These are phyloP conservation scores for Penicillium ochrochloron DNA, from an alignment of 495 filamentous ascomycete species.

Conservation along the genomic window DNA sequence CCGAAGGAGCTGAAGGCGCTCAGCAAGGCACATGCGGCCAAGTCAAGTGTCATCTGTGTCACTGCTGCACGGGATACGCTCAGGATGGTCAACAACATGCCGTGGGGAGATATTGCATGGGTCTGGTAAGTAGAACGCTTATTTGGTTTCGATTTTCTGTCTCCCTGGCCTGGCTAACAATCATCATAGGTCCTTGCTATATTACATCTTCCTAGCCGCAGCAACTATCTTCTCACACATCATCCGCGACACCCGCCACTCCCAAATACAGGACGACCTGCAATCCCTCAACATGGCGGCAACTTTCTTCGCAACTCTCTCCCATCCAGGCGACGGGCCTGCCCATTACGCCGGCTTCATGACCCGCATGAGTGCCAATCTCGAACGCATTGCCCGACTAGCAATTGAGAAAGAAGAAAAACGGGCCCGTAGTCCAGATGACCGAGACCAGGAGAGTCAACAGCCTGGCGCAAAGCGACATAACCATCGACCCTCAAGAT, in stretches of 20 bases:
- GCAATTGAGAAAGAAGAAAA: conserved; percentile 87
- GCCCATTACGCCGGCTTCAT: conserved; percentile 85
- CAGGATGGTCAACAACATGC: conserved; percentile 87
- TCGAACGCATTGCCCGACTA: conserved; percentile 85
- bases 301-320: conserved; percentile 79
- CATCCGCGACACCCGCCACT: conserved; percentile 82
- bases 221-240: conserved; percentile 95
- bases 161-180: not conserved
- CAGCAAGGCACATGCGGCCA: conserved; percentile 71
- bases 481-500: conserved; percentile 8
- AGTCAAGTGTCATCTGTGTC: conserved; percentile 70
- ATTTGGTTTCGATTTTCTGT: not conserved
- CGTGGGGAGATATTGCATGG: conserved; percentile 88
- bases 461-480: conserved; percentile 21
- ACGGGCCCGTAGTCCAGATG: conserved; percentile 19
- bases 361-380: conserved; percentile 84
- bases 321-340: conserved; percentile 59
- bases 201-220: conserved; percentile 91
- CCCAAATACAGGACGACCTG: conserved; percentile 80
- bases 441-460: conserved; percentile 19
- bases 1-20: conserved; percentile 21
- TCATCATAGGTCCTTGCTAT: conserved; percentile 77
- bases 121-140: conserved; percentile 71
- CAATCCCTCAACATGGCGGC: conserved; percentile 86
- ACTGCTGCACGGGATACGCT: conserved; percentile 89